Evolutionary conservation across 495 filamentous ascomycete species (phyloP), one percentile per base, ranked within the genome.

Genomic region (Neurospora sp.): DNA sequence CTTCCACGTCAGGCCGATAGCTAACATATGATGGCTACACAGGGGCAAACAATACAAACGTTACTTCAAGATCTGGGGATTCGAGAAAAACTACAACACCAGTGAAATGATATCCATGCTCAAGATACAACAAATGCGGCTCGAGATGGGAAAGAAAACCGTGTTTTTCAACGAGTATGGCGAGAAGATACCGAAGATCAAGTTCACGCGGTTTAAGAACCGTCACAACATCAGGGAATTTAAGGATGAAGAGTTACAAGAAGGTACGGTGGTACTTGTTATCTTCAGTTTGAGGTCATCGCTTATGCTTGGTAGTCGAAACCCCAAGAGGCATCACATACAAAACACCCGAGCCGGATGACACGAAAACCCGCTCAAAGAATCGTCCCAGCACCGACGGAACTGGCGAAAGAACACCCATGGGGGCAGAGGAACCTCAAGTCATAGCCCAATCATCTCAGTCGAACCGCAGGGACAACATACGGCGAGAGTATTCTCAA

Each of bases 31-130:
- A 14, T 27, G 48, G 5, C 12, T 8, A 5, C 16, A 8, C 61
- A 81, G 80, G 0, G 42, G 70, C 9, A 78, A 78, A 42, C 76
- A 75, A 70, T 81, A 79, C 75, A 81, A 82, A 72, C 74, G 68
- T 20, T 66, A 75, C 38, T 70, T 81, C 70, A 75, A 74, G n/a
- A 44, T 1, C 0, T 82, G 79, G 79, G 71, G 74, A 2, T 27
- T 81, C 40, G 70, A 69, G 3, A 82, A 82, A 70, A 80, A 82
- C 41, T 71, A 76, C 76, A 75, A 48, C 0, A 72, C 70, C 16
- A 10, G 74, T 9, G 76, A 80, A 11, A 75, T 76, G 69, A 73
- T 70, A 9, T 73, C 73, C 3, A 79, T 82, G 75, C 12, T 79
- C 7, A 37, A 39, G 3, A 78, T 82, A 3, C 71, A 69, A 38